Conservation (phyloP, 108 stramenopile species). For the Epithemia pelagica region DNA sequence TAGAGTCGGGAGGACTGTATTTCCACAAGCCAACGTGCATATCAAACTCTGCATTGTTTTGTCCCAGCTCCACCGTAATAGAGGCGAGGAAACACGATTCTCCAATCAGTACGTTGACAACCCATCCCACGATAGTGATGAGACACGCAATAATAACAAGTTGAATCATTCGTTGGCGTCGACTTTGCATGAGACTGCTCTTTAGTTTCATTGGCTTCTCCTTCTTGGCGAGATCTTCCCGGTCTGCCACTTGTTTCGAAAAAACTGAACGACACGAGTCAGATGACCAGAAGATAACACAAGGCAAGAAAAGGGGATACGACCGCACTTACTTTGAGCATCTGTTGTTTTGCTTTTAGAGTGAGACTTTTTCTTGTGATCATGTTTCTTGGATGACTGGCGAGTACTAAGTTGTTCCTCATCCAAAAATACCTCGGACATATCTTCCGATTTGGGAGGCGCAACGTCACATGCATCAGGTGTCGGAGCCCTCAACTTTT, state of each 20-base stretch:
- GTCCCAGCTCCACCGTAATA: conserved; percentile 23
- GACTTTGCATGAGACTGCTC: not conserved
- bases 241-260: too few species aligned
- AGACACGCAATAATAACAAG: conserved; percentile 33
- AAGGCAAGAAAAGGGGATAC: not conserved
- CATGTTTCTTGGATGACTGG: too few species aligned
- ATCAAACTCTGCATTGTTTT: conserved; percentile 18
- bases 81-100: conserved; percentile 43
- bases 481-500: not conserved
- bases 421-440: not conserved
- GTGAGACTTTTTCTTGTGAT: too few species aligned
- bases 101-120: conserved; percentile 29
- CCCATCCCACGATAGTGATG: conserved; percentile 26
- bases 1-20: conserved; percentile 41
- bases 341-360: not conserved
- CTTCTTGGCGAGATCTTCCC: too few species aligned
- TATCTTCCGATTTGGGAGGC: not conserved
- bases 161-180: conserved; percentile 24
- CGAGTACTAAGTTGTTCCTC: not conserved
- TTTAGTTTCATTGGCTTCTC: too few species aligned
- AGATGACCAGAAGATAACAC: not conserved
- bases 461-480: not conserved
- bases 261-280: too few species aligned
- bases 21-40: conserved; percentile 52
- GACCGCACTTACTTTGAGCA: not conserved